Base-by-base conservation (phyloP, 257 asterid genomes). In the Penstemon davidsonii region DNA sequence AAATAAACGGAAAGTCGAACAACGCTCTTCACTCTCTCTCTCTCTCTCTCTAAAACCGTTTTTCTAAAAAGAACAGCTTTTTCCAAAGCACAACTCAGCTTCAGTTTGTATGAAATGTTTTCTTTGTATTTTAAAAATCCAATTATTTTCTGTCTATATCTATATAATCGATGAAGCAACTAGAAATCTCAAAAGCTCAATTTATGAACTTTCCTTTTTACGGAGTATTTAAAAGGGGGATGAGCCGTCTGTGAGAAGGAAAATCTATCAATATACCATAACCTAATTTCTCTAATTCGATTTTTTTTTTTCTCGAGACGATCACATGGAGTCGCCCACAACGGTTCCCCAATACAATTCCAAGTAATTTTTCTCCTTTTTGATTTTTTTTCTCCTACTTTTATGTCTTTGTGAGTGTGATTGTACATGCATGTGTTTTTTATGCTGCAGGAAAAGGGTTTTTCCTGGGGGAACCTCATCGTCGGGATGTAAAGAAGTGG, bases 261-360 rank as follows among this genome's bases (percentile, higher is more conserved):
- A 66, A 60, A 58, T 60, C 51, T 43, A 36, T 69, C 72, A 56
- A 67, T 42, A 25, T 25, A 25, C 33, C 33, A 25, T 25, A 25
- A 25, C 33, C 33, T 25, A 25, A 25, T 25, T 25, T 25, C 33
- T 25, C 33, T 25, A 25, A 25, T 25, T 63, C 18, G 4, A 7
- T 78, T 15, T 46, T 78, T 25, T 46, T 42, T 41, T 45, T 1
- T 3, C 53, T 12, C 67, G 55, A 61, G 52, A 64, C 46, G 79
- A 73, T 84, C 78, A 46, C 50, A 91, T 88, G 96, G 96, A 87
- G 75, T 80, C 89, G n/a, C 86, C 88, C 25, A 70, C 95, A n/a
- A 84, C 91, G 63, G 77, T 69, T 55, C 69, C 92, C 59, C 80
- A 64, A 51, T 84, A 63, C 71, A 78, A 69, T 69, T 78, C 89